Evolutionary conservation across 495 filamentous ascomycete species (phyloP).

Genomic region (Penicillium turbatum): DNA sequence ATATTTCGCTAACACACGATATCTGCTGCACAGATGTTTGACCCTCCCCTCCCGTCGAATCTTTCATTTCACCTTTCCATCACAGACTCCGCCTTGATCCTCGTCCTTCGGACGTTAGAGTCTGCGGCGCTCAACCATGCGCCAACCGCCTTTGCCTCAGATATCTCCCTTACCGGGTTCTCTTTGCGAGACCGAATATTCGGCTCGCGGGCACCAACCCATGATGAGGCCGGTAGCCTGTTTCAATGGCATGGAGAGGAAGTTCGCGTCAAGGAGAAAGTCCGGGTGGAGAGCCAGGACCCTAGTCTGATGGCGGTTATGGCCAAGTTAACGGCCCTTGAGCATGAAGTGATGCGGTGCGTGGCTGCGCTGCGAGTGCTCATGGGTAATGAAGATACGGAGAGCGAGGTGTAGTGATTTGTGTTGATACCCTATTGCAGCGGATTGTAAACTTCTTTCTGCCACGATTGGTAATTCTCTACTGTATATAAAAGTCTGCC

Average conservation of each 20-base stretch:
- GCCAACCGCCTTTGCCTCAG: conserved; percentile 54
- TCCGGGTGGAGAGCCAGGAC: conserved; percentile 86
- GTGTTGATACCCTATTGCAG: background rate
- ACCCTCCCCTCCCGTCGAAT: conserved; percentile 53
- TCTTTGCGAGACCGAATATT: conserved; percentile 55
- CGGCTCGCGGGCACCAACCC: conserved; percentile 53
- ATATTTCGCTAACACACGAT: background rate
- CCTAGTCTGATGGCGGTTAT: conserved; percentile 82
- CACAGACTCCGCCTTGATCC: conserved; percentile 69
- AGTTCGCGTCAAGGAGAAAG: conserved; percentile 83
- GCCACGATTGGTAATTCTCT: background rate
- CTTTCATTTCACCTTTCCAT: conserved; percentile 74
- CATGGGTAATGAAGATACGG: conserved; percentile 59
- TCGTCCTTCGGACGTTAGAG: conserved; percentile 77
- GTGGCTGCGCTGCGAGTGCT: conserved; percentile 72
- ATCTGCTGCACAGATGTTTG: conserved; percentile 40
- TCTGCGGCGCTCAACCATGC: conserved; percentile 53
- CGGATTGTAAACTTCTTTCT: background rate
- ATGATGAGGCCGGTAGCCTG: conserved; percentile 75
- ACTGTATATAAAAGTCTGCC: background rate
- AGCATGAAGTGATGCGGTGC: conserved; percentile 64
- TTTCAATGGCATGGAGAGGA: conserved; percentile 67
- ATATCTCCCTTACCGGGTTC: conserved; percentile 52
- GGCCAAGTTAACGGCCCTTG: conserved; percentile 80
- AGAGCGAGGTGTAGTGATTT: conserved; percentile 29